A percentile compares a stretch with the other conserved stretches of the same genome.
Evolutionary conservation across 2,329 filamentous ascomycete genomes (phyloP).

Genomic region (Furcasterigmium sp.): DNA sequence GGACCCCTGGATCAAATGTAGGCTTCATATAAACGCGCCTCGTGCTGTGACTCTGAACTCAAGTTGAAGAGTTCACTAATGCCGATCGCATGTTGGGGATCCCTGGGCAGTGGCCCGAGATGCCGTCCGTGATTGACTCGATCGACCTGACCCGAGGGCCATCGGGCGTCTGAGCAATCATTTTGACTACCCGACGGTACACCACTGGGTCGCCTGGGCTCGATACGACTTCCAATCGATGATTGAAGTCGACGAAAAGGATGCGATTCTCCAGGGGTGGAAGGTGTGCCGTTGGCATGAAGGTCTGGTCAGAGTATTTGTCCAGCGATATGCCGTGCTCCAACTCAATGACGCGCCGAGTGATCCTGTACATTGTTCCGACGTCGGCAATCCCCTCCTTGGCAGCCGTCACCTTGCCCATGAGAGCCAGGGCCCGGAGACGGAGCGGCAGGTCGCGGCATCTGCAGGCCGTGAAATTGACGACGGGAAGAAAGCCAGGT

Average conservation of each 20-base stretch:
- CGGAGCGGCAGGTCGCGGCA: constrained; percentile 34
- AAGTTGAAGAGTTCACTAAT: no score
- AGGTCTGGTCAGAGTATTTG: not conserved
- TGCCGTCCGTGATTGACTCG: constrained; percentile 6
- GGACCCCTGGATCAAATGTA: no score
- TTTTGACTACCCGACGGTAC: constrained; percentile 7
- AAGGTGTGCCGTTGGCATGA: constrained; percentile 1
- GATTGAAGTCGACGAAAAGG: constrained; percentile 3
- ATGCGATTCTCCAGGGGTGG: constrained; percentile 5
- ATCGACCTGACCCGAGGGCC: constrained; percentile 1
- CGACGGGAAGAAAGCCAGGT: constrained; percentile 30
- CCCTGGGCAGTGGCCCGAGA: not conserved
- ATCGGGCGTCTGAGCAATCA: not conserved
- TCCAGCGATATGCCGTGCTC: constrained; percentile 6
- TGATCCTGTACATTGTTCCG: constrained; percentile 4
- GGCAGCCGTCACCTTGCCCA: constrained; percentile 14
- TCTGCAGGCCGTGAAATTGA: constrained; percentile 32
- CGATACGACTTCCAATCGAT: constrained; percentile 1
- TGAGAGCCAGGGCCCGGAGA: constrained; percentile 28
- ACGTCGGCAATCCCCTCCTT: not conserved
- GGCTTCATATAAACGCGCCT: no score
- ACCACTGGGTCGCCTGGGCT: not conserved
- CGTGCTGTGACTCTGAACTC: no score
- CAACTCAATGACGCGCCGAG: constrained; percentile 4
- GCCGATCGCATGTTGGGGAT: not conserved